A percentile compares a stretch with the other conserved stretches of the same genome.
phyloP scores from a whole-genome alignment of 345 rosid genomes.

The Eucalyptus polyanthemos region DNA sequence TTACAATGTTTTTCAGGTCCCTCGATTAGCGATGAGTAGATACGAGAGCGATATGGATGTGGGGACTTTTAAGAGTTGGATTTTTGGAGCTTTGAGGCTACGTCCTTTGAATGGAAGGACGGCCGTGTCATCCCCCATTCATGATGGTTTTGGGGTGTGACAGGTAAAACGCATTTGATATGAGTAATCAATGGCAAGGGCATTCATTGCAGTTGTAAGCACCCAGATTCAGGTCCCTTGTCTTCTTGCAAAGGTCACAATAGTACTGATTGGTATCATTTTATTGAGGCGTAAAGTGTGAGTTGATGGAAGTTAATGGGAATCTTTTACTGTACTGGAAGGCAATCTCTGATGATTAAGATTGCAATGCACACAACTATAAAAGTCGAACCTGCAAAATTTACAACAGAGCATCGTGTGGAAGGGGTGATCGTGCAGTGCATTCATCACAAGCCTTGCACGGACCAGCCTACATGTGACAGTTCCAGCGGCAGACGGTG shows the following conservation, averaged over 20 bases:
- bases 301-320: not conserved
- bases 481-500: too few species aligned
- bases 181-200: not conserved
- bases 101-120: too few species aligned
- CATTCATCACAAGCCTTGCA: too few species aligned
- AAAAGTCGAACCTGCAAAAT: not conserved
- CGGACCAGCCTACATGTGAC: too few species aligned
- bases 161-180: not conserved
- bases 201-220: not conserved
- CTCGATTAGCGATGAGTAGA: too few species aligned
- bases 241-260: not conserved
- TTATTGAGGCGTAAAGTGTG: not conserved
- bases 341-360: not conserved
- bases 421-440: too few species aligned
- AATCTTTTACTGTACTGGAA: not conserved
- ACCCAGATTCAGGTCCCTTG: not conserved
- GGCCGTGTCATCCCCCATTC: too few species aligned
- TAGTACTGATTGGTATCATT: not conserved
- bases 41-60: too few species aligned
- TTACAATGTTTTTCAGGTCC: too few species aligned
- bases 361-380: not conserved
- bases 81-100: too few species aligned
- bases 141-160: too few species aligned
- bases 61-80: too few species aligned
- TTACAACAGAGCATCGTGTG: not conserved